phyloP scores from a whole-genome alignment of 1,284 basidiomycete genomes.

The Golubevia pallescens region DNA sequence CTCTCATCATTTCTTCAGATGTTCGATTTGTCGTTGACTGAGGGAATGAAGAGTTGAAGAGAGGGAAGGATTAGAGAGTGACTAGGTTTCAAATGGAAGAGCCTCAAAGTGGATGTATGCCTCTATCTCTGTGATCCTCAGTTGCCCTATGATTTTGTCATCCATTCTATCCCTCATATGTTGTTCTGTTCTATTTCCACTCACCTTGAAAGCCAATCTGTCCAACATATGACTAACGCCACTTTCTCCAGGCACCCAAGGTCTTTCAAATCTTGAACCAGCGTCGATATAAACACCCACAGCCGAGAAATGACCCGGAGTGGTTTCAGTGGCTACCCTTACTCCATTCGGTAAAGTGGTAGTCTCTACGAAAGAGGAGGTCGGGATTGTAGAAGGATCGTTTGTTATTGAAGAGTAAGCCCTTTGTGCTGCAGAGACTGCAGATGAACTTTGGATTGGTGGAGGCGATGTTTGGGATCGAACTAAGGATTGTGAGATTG shows the following conservation, averaged over 20 bases:
- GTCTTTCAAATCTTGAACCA: constrained; percentile 87
- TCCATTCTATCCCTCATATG: not conserved
- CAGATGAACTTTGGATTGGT: not conserved
- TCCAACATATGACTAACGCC: constrained; percentile 92
- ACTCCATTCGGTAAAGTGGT: constrained; percentile 91
- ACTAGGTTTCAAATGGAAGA: not conserved
- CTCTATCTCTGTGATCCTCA: not conserved
- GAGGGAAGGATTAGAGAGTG: not conserved
- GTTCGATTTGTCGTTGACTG: constrained; percentile 68
- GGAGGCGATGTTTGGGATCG: too few relatives aligned
- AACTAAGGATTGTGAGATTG: too few relatives aligned
- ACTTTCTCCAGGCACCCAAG: constrained; percentile 69
- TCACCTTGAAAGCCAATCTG: constrained; percentile 93
- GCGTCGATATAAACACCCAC: constrained; percentile 93
- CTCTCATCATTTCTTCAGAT: constrained; percentile 77
- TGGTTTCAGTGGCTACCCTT: constrained; percentile 86
- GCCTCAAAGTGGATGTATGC: not conserved
- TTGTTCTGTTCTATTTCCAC: constrained; percentile 21
- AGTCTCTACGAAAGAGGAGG: constrained; percentile 64
- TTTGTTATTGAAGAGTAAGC: not conserved
- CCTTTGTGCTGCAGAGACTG: not conserved
- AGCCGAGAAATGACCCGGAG: constrained; percentile 92
- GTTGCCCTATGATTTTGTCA: not conserved
- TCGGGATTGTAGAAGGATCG: not conserved
- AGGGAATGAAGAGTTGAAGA: not conserved